Evolutionary conservation across 139 green algal species (phyloP), one percentile per base, ranked within the genome.

Genomic region (Pedinophyceae sp.): DNA sequence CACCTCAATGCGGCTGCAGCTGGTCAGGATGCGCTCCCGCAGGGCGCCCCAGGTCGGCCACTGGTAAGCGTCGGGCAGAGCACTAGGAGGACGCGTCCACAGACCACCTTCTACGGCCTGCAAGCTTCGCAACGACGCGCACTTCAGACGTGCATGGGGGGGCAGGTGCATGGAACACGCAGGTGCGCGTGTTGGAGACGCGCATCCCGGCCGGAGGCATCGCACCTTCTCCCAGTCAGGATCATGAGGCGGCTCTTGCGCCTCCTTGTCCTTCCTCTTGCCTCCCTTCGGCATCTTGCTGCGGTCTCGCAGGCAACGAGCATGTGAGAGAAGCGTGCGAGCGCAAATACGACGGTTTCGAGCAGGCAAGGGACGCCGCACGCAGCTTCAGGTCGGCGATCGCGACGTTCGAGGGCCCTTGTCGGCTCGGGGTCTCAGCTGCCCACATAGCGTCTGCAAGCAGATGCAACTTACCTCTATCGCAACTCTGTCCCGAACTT

Each of bases 11-110:
- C 71, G n/a, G n/a, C n/a, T n/a, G n/a, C n/a, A 81, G 3, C 70
- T 60, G 22, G 65, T 69, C 19, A 88, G 50, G 23, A 88, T 69
- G 2, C 77, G 70, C 54, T 88, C 79, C n/a, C 79, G 43, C 50
- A 88, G 53, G 0, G 79, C 79, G 2, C 79, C 79, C 79, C 77
- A 88, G 4, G 79, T 81, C 22, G 79, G 79, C 79, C 79, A 88
- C 1, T 66, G 73, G 61, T 83, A 83, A 17, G 79, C 77, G 62
- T 88, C 79, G 69, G 73, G 75, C 17, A 83, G 50, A 10, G 75
- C 72, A 5, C 60, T 68, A 0, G 68, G 61, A 7, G 77, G 55
- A 2, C 73, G 60, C n/a, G 83, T 74, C 78, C 73, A 87, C 4
- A 69, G 39, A 1, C 76, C 73, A 16, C 41, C 79, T n/a, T 81